Conservation (phyloP, 2,329 filamentous ascomycete species). For the Penicillium vulpinum region DNA sequence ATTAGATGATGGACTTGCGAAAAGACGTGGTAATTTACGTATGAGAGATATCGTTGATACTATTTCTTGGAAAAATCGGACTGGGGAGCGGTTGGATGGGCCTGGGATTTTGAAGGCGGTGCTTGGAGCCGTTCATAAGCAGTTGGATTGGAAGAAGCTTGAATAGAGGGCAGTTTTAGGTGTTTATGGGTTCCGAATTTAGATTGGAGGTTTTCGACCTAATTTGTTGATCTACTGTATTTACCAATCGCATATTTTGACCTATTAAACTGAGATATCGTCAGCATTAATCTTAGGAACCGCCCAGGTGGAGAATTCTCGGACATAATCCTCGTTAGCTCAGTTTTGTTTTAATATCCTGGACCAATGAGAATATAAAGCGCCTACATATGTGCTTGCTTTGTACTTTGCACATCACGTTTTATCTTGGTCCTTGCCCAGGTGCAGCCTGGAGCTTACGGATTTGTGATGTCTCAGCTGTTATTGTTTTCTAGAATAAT, state of each 20-base stretch:
- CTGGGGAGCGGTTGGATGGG: slow-evolving; percentile 58
- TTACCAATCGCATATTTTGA: background rate
- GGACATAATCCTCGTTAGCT: background rate
- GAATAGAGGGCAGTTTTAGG: background rate
- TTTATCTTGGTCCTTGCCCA: no score
- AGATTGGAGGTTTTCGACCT: no score
- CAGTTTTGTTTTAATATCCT: background rate
- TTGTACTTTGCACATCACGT: no score
- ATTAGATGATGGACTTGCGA: slow-evolving; percentile 71
- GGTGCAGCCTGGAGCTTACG: no score
- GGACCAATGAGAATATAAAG: background rate
- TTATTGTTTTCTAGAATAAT: background rate
- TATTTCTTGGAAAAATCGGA: slow-evolving; percentile 65
- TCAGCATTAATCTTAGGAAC: slow-evolving; percentile 7
- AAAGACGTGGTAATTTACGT: slow-evolving; percentile 44
- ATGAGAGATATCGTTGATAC: slow-evolving; percentile 91
- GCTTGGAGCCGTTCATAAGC: slow-evolving; percentile 70
- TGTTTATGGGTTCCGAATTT: background rate
- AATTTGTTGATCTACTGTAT: background rate
- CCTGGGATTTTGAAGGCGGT: slow-evolving; percentile 79
- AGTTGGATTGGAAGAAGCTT: slow-evolving; percentile 15
- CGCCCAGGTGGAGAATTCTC: slow-evolving; percentile 17
- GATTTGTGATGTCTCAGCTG: no score
- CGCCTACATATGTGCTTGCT: no score
- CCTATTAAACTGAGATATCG: slow-evolving; percentile 3